Percentiles rank a stretch among this genome's conserved stretches.
Conservation (phyloP, 768 basidiomycete genomes). For the Suillus cothurnatus region DNA sequence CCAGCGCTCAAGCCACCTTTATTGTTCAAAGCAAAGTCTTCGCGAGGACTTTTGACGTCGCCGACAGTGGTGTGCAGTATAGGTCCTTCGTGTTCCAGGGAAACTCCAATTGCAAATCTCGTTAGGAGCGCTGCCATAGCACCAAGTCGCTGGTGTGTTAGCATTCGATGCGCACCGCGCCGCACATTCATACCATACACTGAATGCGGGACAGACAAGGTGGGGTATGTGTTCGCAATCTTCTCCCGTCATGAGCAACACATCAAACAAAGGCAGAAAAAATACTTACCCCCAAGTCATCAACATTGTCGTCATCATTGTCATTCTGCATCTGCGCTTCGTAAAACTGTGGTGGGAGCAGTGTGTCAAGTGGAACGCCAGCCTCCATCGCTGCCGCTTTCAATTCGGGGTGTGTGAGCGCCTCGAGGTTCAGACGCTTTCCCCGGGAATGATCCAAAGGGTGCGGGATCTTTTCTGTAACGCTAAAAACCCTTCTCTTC, state of each 20-base stretch:
- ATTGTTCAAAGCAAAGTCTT: not conserved
- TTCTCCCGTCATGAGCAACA: not conserved
- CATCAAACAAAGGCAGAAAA: not conserved
- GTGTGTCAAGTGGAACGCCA: constrained; percentile 55
- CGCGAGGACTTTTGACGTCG: not conserved
- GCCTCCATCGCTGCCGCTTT: constrained; percentile 69
- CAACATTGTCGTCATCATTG: not conserved
- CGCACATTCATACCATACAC: constrained; percentile 16
- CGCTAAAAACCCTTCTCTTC: constrained; percentile 11
- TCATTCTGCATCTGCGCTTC: constrained; percentile 15
- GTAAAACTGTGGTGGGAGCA: constrained; percentile 46
- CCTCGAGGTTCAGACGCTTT: constrained; percentile 66
- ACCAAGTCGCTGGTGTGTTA: constrained; percentile 60
- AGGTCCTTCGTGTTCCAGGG: constrained; percentile 23
- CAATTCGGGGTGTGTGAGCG: constrained; percentile 49
- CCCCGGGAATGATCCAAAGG: constrained; percentile 33
- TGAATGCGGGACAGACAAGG: constrained; percentile 17
- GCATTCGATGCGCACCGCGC: constrained; percentile 22
- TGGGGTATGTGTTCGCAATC: constrained; percentile 1
- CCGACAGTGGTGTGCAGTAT: not conserved
- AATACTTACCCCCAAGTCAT: constrained; percentile 1
- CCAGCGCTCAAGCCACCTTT: not conserved
- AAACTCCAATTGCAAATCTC: constrained; percentile 48
- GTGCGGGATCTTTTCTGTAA: constrained; percentile 14
- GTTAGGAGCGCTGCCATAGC: constrained; percentile 59